These are phyloP conservation scores for Ricinus communis DNA, from an alignment of 345 rosid genomes.

Conservation along the genomic window DNA sequence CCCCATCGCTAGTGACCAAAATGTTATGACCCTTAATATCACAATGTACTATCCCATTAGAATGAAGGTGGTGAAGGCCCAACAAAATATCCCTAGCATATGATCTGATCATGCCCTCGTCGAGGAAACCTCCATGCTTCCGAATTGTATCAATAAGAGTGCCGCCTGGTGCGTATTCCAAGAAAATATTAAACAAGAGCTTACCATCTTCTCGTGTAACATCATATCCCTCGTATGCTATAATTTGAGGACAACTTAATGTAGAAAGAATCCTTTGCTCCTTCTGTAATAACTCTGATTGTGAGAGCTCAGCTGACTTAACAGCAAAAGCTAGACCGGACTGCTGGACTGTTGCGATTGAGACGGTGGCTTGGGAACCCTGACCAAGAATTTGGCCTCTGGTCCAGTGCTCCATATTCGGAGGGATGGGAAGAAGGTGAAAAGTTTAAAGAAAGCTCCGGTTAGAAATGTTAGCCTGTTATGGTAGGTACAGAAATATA, in stretches of 20 bases:
- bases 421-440: neutral
- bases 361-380: conserved; percentile 60
- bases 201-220: conserved; percentile 51
- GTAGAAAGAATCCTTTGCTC: conserved; percentile 43
- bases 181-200: conserved; percentile 50
- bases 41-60: conserved; percentile 63
- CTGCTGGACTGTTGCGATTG: conserved; percentile 24
- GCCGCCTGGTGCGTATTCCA: conserved; percentile 74
- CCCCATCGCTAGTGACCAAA: conserved; percentile 38
- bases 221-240: conserved; percentile 62
- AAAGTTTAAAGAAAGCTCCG: neutral
- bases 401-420: conserved; percentile 49
- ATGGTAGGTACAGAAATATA: neutral
- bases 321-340: conserved; percentile 51
- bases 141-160: conserved; percentile 47
- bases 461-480: conserved; percentile 1
- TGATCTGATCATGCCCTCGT: conserved; percentile 41
- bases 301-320: conserved; percentile 45
- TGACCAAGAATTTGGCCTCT: conserved; percentile 51
- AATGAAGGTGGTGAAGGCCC: conserved; percentile 58
- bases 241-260: conserved; percentile 52
- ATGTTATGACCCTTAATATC: conserved; percentile 65
- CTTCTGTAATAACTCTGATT: conserved; percentile 36
- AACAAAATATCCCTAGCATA: conserved; percentile 46
- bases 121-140: conserved; percentile 38